Evolutionary conservation across 2,329 filamentous ascomycete species (phyloP).

Genomic region (Colletotrichum lini): DNA sequence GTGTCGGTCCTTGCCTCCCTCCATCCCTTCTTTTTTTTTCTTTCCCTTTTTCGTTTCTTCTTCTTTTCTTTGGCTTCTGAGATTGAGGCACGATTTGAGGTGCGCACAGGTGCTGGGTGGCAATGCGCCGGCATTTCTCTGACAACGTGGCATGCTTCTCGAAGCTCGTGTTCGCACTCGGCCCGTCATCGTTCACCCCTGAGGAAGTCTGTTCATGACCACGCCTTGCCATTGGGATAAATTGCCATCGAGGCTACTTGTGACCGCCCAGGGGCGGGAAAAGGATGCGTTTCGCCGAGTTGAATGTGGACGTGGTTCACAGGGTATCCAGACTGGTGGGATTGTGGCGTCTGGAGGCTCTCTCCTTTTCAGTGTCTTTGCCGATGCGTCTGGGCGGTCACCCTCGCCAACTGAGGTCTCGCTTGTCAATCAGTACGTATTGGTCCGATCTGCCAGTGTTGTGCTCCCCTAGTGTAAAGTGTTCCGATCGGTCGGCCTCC

Average conservation of each 20-base stretch:
- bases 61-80: not conserved
- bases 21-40: constrained; percentile 9
- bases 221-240: not conserved
- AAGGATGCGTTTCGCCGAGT: constrained; percentile 16
- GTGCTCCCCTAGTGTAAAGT: constrained; percentile 17
- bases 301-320: constrained; percentile 25
- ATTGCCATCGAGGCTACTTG: not conserved
- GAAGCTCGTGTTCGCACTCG: constrained; percentile 19
- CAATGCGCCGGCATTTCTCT: constrained; percentile 24
- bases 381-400: constrained; percentile 4
- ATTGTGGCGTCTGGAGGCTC: constrained; percentile 27
- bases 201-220: not conserved
- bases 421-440: constrained; percentile 4
- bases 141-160: constrained; percentile 26
- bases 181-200: constrained; percentile 12
- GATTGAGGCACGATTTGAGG: not conserved
- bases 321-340: constrained; percentile 23
- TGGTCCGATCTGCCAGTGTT: constrained; percentile 10
- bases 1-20: constrained; percentile 5
- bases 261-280: constrained; percentile 11
- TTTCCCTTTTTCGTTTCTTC: not conserved
- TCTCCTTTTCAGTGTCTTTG: constrained; percentile 9
- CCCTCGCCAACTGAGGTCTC: constrained; percentile 1
- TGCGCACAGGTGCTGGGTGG: constrained; percentile 23
- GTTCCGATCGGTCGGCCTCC: not conserved